A percentile compares a stretch with the other conserved stretches of the same genome.
These are phyloP conservation scores for Hydnomerulius pinastri DNA, from an alignment of 768 basidiomycete species.

Conservation along the genomic window DNA sequence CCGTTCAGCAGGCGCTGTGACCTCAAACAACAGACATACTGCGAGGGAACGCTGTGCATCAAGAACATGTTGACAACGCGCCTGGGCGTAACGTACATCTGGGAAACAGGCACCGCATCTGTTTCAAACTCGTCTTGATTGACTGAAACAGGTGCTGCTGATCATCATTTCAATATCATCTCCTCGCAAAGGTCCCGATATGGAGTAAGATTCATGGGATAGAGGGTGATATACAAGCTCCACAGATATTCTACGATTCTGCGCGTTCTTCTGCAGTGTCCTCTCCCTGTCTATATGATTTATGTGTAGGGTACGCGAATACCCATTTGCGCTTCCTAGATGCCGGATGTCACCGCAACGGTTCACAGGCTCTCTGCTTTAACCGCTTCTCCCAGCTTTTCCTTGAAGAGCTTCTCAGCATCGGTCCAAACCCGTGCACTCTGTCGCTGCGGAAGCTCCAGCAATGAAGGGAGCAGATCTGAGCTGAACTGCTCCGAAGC, in stretches of 20 bases:
- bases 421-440: slow-evolving; percentile 83
- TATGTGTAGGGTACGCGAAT: too few relatives aligned
- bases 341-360: too few relatives aligned
- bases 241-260: too few relatives aligned
- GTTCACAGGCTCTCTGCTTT: slow-evolving; percentile 9
- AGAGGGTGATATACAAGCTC: too few relatives aligned
- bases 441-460: slow-evolving; percentile 69
- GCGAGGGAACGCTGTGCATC: not conserved
- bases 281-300: too few relatives aligned
- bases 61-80: not conserved
- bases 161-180: too few relatives aligned
- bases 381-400: slow-evolving; percentile 59
- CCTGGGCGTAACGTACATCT: not conserved
- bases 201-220: too few relatives aligned
- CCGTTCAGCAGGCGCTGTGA: not conserved
- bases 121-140: not conserved
- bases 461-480: slow-evolving; percentile 82
- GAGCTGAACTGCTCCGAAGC: slow-evolving; percentile 94
- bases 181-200: too few relatives aligned
- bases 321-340: too few relatives aligned
- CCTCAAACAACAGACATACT: not conserved
- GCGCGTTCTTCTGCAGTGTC: too few relatives aligned
- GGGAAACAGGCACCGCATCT: not conserved
- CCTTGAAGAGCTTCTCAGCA: slow-evolving; percentile 79
- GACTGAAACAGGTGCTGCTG: too few relatives aligned